A percentile compares a stretch with the other conserved stretches of the same genome.
Evolutionary conservation across 805 yeast species (phyloP).

Genomic region (Ogataea salicorniae): DNA sequence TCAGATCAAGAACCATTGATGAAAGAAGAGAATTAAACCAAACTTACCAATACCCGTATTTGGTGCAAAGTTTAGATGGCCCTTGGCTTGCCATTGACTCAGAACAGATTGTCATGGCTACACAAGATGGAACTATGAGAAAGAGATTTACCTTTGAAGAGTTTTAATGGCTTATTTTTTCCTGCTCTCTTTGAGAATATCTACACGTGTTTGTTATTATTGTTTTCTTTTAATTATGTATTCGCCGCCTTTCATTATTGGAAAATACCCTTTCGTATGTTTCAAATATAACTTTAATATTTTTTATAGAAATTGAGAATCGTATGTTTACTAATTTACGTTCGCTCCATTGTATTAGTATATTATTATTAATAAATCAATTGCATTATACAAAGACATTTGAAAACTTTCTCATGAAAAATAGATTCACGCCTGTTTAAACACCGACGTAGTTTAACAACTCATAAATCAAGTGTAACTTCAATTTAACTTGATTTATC

Average conservation of each 20-base stretch:
- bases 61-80: constrained; percentile 69
- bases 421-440: not conserved
- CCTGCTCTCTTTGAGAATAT: constrained; percentile 1
- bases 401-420: no score
- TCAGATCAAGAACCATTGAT: constrained; percentile 55
- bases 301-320: no score
- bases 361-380: no score
- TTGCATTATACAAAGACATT: no score
- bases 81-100: constrained; percentile 77
- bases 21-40: constrained; percentile 69
- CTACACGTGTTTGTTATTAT: not conserved
- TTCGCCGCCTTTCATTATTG: no score
- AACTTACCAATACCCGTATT: constrained; percentile 72
- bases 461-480: constrained; percentile 17
- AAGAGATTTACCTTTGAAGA: constrained; percentile 26
- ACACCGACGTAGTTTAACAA: constrained; percentile 7
- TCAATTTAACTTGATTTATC: constrained; percentile 20
- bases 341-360: no score
- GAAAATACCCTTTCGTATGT: no score
- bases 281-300: no score
- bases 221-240: not conserved
- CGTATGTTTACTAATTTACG: no score
- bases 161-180: constrained; percentile 9
- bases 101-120: constrained; percentile 45
- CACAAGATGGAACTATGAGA: constrained; percentile 30